phyloP scores from a whole-genome alignment of 176 grass and related monocot species.

The Aegilops longissima region DNA sequence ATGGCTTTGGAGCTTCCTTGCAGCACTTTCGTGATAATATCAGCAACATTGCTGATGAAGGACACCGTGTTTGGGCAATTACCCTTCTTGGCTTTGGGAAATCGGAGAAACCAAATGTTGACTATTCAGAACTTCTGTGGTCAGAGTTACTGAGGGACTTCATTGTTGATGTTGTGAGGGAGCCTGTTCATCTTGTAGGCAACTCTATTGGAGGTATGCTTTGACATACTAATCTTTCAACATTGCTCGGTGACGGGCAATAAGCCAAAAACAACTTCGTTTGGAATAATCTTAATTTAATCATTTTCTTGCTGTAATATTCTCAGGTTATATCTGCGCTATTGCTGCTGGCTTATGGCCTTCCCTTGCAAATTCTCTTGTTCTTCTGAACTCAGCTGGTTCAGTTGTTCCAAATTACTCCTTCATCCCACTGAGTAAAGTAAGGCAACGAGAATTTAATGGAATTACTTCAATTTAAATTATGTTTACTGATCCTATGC shows the following conservation, averaged over 20 bases:
- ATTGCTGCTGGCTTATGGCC: conserved; percentile 77
- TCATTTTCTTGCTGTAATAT: conserved; percentile 9
- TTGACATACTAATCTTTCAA: conserved; percentile 24
- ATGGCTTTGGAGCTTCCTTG: conserved; percentile 96
- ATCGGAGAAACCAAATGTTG: conserved; percentile 85
- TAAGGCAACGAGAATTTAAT: conserved; percentile 38
- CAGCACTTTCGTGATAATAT: conserved; percentile 92
- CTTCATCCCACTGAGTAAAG: conserved; percentile 60
- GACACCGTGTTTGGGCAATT: conserved; percentile 84
- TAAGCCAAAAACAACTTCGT: background rate
- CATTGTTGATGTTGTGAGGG: conserved; percentile 69
- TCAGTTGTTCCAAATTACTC: conserved; percentile 76
- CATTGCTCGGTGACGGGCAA: background rate
- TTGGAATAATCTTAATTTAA: background rate
- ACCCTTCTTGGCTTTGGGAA: conserved; percentile 89
- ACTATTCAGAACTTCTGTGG: conserved; percentile 89
- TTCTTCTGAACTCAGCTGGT: conserved; percentile 91
- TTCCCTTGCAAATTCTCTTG: conserved; percentile 75
- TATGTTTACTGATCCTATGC: background rate
- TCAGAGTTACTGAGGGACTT: conserved; percentile 88
- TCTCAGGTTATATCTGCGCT: conserved; percentile 80
- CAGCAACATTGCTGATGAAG: conserved; percentile 55
- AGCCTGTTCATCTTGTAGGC: conserved; percentile 87
- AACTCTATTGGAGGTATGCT: conserved; percentile 92
- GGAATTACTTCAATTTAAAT: background rate